Conservation (phyloP, 2,329 filamentous ascomycete genomes). For the Botrytis deweyae region DNA sequence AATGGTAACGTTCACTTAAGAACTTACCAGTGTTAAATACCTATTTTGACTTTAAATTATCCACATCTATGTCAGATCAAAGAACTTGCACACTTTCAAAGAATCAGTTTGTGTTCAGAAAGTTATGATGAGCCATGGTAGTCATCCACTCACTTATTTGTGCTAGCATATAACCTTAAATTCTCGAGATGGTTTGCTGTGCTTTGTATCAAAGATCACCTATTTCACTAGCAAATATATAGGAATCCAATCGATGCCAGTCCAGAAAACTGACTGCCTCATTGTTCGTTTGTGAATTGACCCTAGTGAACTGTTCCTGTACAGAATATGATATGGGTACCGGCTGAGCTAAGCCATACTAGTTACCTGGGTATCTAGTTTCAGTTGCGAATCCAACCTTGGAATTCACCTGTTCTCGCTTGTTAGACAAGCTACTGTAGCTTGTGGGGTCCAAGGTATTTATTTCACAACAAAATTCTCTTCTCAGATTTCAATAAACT, state of each 20-base stretch:
- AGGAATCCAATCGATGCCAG: neutral
- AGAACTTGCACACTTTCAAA: neutral
- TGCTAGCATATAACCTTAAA: neutral
- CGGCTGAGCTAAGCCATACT: neutral
- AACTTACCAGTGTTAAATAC: neutral
- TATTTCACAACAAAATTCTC: neutral
- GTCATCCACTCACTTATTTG: neutral
- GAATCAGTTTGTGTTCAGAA: neutral
- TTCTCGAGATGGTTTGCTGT: neutral
- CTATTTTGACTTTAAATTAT: neutral
- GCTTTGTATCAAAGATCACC: neutral
- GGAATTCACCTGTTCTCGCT: neutral
- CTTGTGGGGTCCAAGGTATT: neutral
- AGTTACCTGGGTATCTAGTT: neutral
- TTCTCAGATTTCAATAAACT: neutral
- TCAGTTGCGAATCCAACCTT: neutral
- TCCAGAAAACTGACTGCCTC: accelerated
- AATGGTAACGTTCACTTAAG: neutral
- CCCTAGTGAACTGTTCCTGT: neutral
- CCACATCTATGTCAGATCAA: neutral
- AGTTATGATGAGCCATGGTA: no score
- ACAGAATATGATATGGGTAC: neutral
- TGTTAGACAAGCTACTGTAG: neutral
- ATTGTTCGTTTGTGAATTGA: neutral
- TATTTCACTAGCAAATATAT: neutral